Conservation (phyloP, 805 yeast genomes). For the Pichia nanzhaoensis region DNA sequence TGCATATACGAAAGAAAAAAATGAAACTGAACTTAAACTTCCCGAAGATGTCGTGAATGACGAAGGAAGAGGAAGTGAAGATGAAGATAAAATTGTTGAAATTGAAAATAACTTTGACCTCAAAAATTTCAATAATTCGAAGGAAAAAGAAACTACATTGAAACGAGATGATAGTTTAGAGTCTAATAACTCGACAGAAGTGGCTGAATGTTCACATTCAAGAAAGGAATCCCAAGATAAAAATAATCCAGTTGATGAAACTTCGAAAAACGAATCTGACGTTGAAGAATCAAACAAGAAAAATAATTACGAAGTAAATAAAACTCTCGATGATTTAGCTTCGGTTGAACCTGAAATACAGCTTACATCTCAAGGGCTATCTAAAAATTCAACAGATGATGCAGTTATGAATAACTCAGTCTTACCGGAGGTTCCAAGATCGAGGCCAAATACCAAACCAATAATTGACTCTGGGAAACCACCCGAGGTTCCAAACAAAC, state of each 20-base stretch:
- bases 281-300: not conserved
- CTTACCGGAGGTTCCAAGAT: not conserved
- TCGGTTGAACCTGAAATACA: constrained; percentile 1
- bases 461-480: not conserved
- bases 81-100: no score
- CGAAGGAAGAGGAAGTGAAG: no score
- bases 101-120: no score
- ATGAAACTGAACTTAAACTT: no score
- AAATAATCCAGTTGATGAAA: no score
- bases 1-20: not conserved
- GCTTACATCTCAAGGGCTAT: not conserved
- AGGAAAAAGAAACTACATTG: no score
- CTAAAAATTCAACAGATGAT: not conserved
- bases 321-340: constrained; percentile 3
- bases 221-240: no score
- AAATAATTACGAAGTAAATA: not conserved
- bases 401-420: not conserved
- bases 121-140: no score
- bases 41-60: not conserved
- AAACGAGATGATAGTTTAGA: no score
- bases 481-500: not conserved
- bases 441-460: not conserved
- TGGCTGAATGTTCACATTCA: no score
- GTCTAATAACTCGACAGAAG: no score
- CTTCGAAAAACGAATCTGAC: no score